These are phyloP conservation scores for Salix dunnii DNA, from an alignment of 345 rosid genomes.

Conservation along the genomic window DNA sequence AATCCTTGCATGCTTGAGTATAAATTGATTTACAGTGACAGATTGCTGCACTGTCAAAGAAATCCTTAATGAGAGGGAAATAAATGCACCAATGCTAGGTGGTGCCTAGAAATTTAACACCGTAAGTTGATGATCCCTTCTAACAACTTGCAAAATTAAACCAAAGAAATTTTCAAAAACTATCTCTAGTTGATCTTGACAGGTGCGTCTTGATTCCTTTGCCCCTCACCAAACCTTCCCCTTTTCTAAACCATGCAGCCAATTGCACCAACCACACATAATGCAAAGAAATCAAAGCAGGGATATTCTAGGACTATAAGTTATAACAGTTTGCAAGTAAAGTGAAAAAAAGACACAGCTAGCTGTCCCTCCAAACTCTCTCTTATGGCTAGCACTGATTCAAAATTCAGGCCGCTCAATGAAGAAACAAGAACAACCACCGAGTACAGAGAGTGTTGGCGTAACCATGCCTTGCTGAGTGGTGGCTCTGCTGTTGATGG, in stretches of 20 bases:
- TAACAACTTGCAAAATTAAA: neutral
- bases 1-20: neutral
- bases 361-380: neutral
- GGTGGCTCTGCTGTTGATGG: slow-evolving; percentile 83
- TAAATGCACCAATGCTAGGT: neutral
- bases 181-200: neutral
- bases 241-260: neutral
- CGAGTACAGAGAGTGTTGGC: slow-evolving; percentile 66
- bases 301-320: neutral
- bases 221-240: neutral
- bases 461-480: slow-evolving; percentile 70
- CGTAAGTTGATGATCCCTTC: neutral
- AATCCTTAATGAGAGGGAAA: neutral
- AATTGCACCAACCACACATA: neutral
- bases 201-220: neutral
- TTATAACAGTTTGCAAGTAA: neutral
- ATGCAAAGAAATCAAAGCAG: neutral
- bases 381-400: slow-evolving; percentile 1
- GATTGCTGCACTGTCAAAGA: neutral
- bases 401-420: neutral
- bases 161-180: neutral
- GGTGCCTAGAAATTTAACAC: neutral
- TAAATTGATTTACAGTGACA: neutral
- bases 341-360: neutral
- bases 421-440: slow-evolving; percentile 18